Conservation (phyloP, 805 yeast species). For the Wickerhamomyces alni region DNA sequence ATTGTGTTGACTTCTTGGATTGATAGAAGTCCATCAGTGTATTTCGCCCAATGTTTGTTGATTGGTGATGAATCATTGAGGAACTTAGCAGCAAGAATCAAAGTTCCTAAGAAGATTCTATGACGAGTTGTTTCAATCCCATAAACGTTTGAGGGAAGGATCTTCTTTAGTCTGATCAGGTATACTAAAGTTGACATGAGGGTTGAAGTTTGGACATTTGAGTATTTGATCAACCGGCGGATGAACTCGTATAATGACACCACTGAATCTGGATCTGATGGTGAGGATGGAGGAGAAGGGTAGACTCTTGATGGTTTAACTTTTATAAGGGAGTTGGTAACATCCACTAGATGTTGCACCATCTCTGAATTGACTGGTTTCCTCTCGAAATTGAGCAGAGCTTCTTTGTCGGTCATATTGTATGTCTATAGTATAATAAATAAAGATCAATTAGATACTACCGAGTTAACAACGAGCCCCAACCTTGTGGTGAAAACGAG, state of each 20-base stretch:
- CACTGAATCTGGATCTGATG: slow-evolving; percentile 13
- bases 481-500: background rate
- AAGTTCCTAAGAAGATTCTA: slow-evolving; percentile 82
- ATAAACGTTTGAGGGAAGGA: slow-evolving; percentile 80
- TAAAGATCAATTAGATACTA: no score
- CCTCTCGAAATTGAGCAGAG: slow-evolving; percentile 46
- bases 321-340: slow-evolving; percentile 52
- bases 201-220: slow-evolving; percentile 93
- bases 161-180: slow-evolving; percentile 65
- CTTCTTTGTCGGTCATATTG: slow-evolving; percentile 38
- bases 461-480: no score
- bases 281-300: slow-evolving; percentile 37
- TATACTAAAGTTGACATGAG: slow-evolving; percentile 89
- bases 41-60: slow-evolving; percentile 93
- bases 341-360: slow-evolving; percentile 51
- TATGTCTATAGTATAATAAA: no score
- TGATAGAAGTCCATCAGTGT: slow-evolving; percentile 79
- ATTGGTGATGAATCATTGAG: slow-evolving; percentile 92
- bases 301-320: slow-evolving; percentile 25
- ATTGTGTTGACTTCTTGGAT: slow-evolving; percentile 82
- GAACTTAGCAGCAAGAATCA: slow-evolving; percentile 87
- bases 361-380: slow-evolving; percentile 52
- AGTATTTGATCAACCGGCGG: slow-evolving; percentile 61
- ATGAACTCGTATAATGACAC: slow-evolving; percentile 57
- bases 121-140: slow-evolving; percentile 94